Conservation (phyloP, 2,329 filamentous ascomycete species). For the Beauveria sp. region DNA sequence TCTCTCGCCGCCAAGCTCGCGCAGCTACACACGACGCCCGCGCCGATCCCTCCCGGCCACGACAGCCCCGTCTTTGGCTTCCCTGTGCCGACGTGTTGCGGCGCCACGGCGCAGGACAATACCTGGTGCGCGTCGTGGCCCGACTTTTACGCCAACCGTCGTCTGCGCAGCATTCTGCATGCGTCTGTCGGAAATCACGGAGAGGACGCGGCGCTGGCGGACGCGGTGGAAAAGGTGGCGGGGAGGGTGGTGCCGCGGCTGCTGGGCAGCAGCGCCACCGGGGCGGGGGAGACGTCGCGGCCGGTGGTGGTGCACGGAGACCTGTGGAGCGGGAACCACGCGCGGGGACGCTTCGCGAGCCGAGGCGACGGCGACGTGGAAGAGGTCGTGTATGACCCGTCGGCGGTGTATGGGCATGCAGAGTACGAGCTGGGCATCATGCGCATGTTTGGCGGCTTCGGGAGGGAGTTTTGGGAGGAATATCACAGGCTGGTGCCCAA, state of each 20-base stretch:
- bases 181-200: constrained; percentile 56
- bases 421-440: constrained; percentile 94
- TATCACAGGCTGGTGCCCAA: constrained; percentile 71
- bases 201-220: constrained; percentile 50
- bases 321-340: constrained; percentile 85
- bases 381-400: constrained; percentile 77
- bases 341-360: constrained; percentile 53
- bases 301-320: constrained; percentile 86
- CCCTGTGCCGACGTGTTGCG: constrained; percentile 77
- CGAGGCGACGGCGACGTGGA: constrained; percentile 45
- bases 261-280: constrained; percentile 52
- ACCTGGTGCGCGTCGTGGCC: constrained; percentile 66
- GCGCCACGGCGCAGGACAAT: constrained; percentile 77
- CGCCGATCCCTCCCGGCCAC: constrained; percentile 54
- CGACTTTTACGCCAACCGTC: constrained; percentile 74
- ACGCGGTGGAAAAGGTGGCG: constrained; percentile 58
- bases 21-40: constrained; percentile 67
- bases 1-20: constrained; percentile 71
- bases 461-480: constrained; percentile 61
- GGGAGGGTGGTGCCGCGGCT: constrained; percentile 63
- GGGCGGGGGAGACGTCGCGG: constrained; percentile 28
- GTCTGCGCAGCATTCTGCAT: constrained; percentile 58
- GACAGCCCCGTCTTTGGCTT: constrained; percentile 69
- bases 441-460: constrained; percentile 93
- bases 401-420: constrained; percentile 72